Evolutionary conservation across 371 early-diverging fungal genomes (phyloP).

Genomic region (Zancudomyces culisetae): DNA sequence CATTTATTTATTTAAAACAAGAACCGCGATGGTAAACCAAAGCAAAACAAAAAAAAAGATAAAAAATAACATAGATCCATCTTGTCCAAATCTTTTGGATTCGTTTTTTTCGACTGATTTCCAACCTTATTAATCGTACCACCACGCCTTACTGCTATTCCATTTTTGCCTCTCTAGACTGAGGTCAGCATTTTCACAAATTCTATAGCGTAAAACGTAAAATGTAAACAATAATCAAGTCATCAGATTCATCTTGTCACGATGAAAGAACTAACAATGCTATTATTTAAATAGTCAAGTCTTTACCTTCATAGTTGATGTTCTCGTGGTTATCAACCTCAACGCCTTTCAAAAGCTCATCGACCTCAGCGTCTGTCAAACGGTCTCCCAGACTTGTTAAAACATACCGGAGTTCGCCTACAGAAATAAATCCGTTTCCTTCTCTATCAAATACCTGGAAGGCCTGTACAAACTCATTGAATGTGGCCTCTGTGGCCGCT

Average conservation of each 20-base stretch:
- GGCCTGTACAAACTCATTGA: constrained; percentile 81
- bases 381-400: constrained; percentile 90
- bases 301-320: constrained; percentile 50
- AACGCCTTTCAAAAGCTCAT: constrained; percentile 69
- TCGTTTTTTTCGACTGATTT: too few relatives aligned
- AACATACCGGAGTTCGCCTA: constrained; percentile 84
- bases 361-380: constrained; percentile 76
- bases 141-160: too few relatives aligned
- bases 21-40: too few relatives aligned
- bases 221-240: neutral
- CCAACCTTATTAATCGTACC: too few relatives aligned
- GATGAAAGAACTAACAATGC: neutral
- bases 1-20: too few relatives aligned
- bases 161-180: constrained; percentile 16
- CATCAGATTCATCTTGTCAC: neutral
- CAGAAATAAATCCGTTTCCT: constrained; percentile 75
- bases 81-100: too few relatives aligned
- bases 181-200: constrained; percentile 8
- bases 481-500: constrained; percentile 37
- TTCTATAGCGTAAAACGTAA: neutral
- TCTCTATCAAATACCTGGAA: constrained; percentile 97
- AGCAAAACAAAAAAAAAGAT: too few relatives aligned
- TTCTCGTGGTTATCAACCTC: constrained; percentile 58
- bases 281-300: neutral
- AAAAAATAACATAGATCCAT: too few relatives aligned